Base-by-base conservation (phyloP, 2,329 filamentous ascomycete genomes). In the Pseudogymnoascus sp. region DNA sequence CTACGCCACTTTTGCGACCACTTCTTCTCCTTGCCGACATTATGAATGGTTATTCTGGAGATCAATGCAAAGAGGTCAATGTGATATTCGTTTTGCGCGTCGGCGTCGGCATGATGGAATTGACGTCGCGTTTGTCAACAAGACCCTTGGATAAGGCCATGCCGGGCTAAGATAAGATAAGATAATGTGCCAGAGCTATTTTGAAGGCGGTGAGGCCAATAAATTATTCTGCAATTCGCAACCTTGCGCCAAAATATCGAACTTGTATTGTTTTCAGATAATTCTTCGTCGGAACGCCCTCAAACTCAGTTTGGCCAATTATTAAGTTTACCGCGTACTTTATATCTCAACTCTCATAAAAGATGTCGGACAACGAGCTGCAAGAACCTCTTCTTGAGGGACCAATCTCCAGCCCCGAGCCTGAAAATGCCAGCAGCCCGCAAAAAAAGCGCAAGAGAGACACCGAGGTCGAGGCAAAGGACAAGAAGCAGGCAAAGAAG, bases 401-500 rank as follows among this genome's bases (percentile, higher is more conserved):
- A 19, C 56, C 67, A 33, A 68, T 63, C 50, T 61, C 63, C n/a
- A 67, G 61, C 13, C 68, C 68, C 16, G 66, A 68, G 14, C 61
- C 61, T 56, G 64, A 66, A 29, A 29, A 50, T 21, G 33, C 61
- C 13, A 16, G 59, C 29, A n/a, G 59, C 63, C 53, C 64, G 6
- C 59, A 61, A 40, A 74, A 70, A 53, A 74, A 74, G 61, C 70
- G 71, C 64, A 74, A 74, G 64, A 67, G 70, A 44, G 66, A 59
- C 31, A 63, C 62, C 37, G 64, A 67, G 26, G 47, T 59, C 19
- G 68, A 69, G 29, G 63, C 66, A 61, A 62, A 50, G 21, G 33
- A 64, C 2, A 68, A 68, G 61, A 69, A 69, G 50, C 62, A 53
- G 40, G 63, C 63, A 66, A 83, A 83, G 72, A 78, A 74, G 65